These are phyloP conservation scores for Diplocarpon mali DNA, from an alignment of 2,329 filamentous ascomycete genomes.

Conservation along the genomic window DNA sequence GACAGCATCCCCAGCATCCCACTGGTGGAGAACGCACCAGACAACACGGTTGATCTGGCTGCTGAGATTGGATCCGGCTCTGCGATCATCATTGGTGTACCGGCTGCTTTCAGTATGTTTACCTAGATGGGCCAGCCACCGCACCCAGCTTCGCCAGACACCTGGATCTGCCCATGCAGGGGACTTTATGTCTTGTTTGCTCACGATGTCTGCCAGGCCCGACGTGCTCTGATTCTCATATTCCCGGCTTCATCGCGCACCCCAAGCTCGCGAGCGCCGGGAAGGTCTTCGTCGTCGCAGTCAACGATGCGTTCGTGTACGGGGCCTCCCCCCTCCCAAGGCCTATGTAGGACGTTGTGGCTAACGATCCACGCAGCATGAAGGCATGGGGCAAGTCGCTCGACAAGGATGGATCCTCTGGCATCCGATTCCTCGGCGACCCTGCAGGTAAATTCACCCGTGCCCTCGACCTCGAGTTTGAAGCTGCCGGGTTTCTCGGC, in stretches of 20 bases:
- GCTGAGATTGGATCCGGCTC: conserved; percentile 62
- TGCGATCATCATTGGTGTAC: conserved; percentile 75
- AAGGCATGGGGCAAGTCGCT: conserved; percentile 76
- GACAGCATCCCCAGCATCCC: conserved; percentile 69
- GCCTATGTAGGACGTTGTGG: not conserved
- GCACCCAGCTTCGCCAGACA: too few relatives aligned
- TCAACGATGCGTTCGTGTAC: conserved; percentile 93
- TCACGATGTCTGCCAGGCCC: conserved; percentile 32
- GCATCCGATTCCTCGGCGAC: conserved; percentile 81
- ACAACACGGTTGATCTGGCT: conserved; percentile 74
- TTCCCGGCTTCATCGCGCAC: conserved; percentile 79
- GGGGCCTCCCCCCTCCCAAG: conserved; percentile 25
- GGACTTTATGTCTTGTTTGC: not conserved
- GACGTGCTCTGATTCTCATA: conserved; percentile 56
- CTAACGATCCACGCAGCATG: conserved; percentile 44
- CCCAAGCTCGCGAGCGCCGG: conserved; percentile 68
- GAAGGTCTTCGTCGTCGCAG: conserved; percentile 77
- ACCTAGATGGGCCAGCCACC: not conserved
- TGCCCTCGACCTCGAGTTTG: conserved; percentile 73
- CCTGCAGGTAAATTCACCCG: conserved; percentile 70
- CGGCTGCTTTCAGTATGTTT: conserved; percentile 58
- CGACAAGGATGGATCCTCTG: conserved; percentile 61
- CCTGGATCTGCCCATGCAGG: too few relatives aligned
- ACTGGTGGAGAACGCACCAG: conserved; percentile 71
- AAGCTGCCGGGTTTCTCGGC: conserved; percentile 69